phyloP scores from a whole-genome alignment of 1,284 basidiomycete genomes.

The Cystobasidium sp. region DNA sequence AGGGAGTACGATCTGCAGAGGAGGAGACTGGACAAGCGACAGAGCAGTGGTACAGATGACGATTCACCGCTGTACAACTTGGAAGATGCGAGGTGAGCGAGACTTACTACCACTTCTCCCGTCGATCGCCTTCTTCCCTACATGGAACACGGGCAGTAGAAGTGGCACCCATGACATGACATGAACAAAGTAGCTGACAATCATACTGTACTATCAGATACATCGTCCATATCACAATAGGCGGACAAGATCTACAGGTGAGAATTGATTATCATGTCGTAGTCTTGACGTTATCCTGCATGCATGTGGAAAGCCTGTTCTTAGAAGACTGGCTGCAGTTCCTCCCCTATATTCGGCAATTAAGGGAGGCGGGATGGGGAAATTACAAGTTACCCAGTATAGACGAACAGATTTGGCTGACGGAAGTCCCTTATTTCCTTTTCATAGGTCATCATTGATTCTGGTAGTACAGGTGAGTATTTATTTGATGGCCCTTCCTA shows the following conservation, averaged over 20 bases:
- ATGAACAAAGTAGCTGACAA: background rate
- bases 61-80: slow-evolving; percentile 38
- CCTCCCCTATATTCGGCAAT: slow-evolving; percentile 11
- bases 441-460: slow-evolving; percentile 40
- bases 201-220: slow-evolving; percentile 10
- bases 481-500: too few species aligned
- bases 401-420: background rate
- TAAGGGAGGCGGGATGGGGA: background rate
- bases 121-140: background rate
- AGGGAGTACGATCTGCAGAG: background rate
- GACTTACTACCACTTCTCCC: background rate
- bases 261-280: background rate
- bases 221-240: slow-evolving; percentile 39
- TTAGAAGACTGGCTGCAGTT: background rate
- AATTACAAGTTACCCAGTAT: background rate
- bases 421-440: background rate
- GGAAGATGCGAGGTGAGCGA: slow-evolving; percentile 36
- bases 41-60: background rate
- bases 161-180: background rate
- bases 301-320: too few species aligned
- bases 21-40: slow-evolving; percentile 26
- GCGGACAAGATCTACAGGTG: slow-evolving; percentile 36
- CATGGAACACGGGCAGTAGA: background rate
- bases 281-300: too few species aligned
- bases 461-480: slow-evolving; percentile 37